Evolutionary conservation across 139 green algal species (phyloP).

Genomic region (Tetraselmis striata): DNA sequence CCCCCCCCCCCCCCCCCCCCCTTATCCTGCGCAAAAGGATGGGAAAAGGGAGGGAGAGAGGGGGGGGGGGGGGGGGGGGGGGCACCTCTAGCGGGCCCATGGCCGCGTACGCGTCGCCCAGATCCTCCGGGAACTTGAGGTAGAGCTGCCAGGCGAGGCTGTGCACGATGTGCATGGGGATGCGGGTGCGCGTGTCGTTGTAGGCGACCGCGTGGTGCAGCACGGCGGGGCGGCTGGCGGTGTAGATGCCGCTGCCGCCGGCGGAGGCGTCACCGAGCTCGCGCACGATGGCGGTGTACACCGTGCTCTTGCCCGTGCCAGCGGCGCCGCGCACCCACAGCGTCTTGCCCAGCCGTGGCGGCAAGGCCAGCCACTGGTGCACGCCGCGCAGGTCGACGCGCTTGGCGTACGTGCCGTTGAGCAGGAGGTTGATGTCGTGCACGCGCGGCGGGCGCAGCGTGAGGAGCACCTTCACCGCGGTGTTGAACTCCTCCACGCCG

Average conservation of each 20-base stretch:
- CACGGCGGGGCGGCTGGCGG: not conserved
- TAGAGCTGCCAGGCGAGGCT: not conserved
- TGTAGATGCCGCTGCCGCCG: not conserved
- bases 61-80: too few relatives aligned
- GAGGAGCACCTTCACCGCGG: not conserved
- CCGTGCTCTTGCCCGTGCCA: not conserved
- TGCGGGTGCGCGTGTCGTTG: not conserved
- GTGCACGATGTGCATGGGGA: not conserved
- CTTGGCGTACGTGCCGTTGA: not conserved
- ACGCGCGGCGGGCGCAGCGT: not conserved
- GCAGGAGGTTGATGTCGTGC: not conserved
- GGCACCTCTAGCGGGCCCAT: not conserved
- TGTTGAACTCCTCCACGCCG: not conserved
- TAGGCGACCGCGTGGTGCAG: not conserved
- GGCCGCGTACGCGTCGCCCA: not conserved
- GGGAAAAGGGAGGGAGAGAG: too few relatives aligned
- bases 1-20: too few relatives aligned
- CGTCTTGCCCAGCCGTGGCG: not conserved
- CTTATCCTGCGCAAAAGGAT: too few relatives aligned
- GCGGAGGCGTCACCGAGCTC: not conserved
- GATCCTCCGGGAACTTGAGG: not conserved
- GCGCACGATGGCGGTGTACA: not conserved
- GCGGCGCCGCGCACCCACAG: not conserved
- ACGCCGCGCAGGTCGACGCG: not conserved
- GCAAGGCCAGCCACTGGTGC: not conserved